Evolutionary conservation across 306 rosid genomes (phyloP).

Genomic region (Cucurbita maxima): DNA sequence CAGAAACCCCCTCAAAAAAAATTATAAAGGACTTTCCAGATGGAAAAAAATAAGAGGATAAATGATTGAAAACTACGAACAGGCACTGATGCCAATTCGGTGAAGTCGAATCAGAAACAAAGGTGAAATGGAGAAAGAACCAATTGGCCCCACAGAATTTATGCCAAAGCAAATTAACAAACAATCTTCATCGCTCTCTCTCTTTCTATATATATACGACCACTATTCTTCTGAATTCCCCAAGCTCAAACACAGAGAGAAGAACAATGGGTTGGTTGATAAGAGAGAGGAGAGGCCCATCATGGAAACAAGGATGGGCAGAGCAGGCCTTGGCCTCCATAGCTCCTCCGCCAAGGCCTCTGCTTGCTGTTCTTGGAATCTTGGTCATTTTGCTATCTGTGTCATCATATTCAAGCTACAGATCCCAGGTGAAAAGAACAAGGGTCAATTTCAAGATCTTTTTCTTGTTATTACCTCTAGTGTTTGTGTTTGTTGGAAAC

Average conservation of each 20-base stretch:
- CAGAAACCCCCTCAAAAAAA: no score
- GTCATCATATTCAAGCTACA: conserved; percentile 39
- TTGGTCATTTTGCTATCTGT: conserved; percentile 29
- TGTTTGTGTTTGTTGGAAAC: conserved; percentile 32
- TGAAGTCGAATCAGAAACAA: conserved; percentile 6
- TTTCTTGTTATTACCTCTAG: conserved; percentile 31
- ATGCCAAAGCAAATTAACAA: conserved; percentile 15
- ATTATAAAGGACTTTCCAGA: neutral
- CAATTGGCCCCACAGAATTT: conserved; percentile 8
- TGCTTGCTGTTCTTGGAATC: conserved; percentile 30
- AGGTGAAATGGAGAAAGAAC: conserved; percentile 15
- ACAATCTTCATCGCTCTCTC: neutral
- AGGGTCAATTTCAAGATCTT: conserved; percentile 20
- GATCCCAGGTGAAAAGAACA: conserved; percentile 27
- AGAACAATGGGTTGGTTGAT: conserved; percentile 36
- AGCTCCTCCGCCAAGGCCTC: conserved; percentile 41
- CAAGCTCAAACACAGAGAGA: neutral
- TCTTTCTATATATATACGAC: neutral
- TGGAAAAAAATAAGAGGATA: neutral
- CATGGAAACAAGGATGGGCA: conserved; percentile 42
- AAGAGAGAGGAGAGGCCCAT: conserved; percentile 38
- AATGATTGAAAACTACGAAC: neutral
- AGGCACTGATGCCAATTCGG: conserved; percentile 1
- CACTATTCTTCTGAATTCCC: neutral
- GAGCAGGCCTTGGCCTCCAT: conserved; percentile 28